Conservation (phyloP, 1,284 basidiomycete genomes). For the Schizopora paradoxa region DNA sequence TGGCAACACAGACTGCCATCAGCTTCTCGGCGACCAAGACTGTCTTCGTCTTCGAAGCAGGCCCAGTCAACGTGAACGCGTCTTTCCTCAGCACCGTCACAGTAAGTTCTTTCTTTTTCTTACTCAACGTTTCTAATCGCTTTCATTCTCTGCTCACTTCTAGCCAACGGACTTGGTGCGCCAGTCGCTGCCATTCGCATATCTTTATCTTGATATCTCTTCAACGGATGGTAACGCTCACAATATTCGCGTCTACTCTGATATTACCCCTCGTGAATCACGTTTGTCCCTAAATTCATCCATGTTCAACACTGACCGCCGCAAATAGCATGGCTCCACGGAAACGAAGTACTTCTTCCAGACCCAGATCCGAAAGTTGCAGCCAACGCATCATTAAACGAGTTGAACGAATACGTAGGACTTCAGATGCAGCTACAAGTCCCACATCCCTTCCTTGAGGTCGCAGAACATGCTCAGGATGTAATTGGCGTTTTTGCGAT, state of each 20-base stretch:
- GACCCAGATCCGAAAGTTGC: constrained; percentile 30
- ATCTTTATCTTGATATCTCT: constrained; percentile 32
- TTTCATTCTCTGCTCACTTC: neutral
- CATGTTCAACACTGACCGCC: too few species aligned
- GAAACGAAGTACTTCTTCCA: too few species aligned
- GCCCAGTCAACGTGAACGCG: constrained; percentile 32
- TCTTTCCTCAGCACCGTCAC: constrained; percentile 35
- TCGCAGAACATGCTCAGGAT: constrained; percentile 32
- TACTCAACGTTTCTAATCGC: neutral
- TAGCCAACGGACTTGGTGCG: constrained; percentile 22
- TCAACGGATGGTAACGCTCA: constrained; percentile 32
- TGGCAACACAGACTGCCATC: constrained; percentile 8
- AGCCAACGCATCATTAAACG: constrained; percentile 26
- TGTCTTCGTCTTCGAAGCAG: constrained; percentile 31
- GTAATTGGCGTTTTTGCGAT: constrained; percentile 32
- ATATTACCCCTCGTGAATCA: constrained; percentile 24
- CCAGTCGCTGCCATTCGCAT: constrained; percentile 40
- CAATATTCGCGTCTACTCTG: constrained; percentile 34
- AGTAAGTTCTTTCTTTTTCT: neutral
- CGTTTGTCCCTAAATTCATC: neutral
- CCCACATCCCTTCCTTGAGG: constrained; percentile 25
- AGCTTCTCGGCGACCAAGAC: constrained; percentile 33
- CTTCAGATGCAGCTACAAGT: constrained; percentile 27
- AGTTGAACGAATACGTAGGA: constrained; percentile 23
- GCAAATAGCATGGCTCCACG: constrained; percentile 33